These are phyloP conservation scores for Paecilomyces dactylethromorphus DNA, from an alignment of 2,329 filamentous ascomycete species.

Conservation along the genomic window DNA sequence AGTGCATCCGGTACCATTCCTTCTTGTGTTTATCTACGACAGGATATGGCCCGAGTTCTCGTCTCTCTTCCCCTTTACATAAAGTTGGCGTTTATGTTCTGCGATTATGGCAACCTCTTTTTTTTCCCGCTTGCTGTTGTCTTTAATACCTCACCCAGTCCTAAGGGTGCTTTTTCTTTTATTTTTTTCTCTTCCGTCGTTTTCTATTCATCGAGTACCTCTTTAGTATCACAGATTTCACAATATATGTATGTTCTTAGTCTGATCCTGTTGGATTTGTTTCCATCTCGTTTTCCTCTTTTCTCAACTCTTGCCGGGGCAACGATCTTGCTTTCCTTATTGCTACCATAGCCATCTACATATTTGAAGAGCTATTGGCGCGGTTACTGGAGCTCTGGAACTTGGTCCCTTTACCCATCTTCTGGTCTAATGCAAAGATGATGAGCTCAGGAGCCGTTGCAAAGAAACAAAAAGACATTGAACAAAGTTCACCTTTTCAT, in stretches of 20 bases:
- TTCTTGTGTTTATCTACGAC: neutral
- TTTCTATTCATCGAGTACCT: neutral
- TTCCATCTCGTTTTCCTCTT: slow-evolving; percentile 1
- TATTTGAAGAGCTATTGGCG: neutral
- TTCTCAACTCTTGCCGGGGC: neutral
- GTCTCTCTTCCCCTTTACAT: neutral
- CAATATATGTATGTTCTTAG: slow-evolving; percentile 1
- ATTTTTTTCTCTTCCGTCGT: neutral
- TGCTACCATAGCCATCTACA: neutral
- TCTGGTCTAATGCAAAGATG: neutral
- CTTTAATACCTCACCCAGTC: neutral
- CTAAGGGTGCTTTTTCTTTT: neutral
- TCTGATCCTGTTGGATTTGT: slow-evolving; percentile 1
- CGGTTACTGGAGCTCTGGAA: neutral
- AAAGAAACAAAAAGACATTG: neutral
- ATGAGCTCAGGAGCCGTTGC: neutral
- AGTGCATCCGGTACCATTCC: neutral
- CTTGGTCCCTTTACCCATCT: neutral
- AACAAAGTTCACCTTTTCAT: neutral
- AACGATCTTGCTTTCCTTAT: neutral
- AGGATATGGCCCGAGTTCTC: neutral
- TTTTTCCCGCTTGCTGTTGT: neutral
- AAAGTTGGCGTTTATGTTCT: neutral
- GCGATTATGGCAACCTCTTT: neutral
- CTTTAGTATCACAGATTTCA: slow-evolving; percentile 1